These are phyloP conservation scores for Rhinocladiella mackenziei DNA, from an alignment of 2,329 filamentous ascomycete species.

Conservation along the genomic window DNA sequence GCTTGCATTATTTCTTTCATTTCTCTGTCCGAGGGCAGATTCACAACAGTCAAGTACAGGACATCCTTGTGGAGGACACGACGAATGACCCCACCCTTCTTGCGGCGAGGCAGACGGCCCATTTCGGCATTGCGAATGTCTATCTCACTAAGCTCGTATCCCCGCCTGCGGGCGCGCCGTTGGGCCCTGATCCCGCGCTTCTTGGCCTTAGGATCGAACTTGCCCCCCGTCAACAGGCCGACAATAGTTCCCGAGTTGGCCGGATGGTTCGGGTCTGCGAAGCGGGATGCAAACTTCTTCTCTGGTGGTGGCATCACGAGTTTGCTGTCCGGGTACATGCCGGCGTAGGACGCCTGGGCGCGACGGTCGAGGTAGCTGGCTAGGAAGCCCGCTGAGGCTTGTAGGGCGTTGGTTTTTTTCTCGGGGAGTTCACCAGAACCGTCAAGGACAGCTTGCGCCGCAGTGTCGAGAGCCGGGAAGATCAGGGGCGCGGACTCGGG, in stretches of 20 bases:
- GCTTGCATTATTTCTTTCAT: conserved; percentile 19
- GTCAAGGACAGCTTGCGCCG: conserved; percentile 1
- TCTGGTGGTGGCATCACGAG: conserved; percentile 34
- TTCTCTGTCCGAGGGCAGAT: conserved; percentile 23
- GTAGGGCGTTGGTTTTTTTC: conserved; percentile 24
- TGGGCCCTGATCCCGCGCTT: conserved; percentile 12
- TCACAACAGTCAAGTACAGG: conserved; percentile 24
- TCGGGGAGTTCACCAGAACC: background rate
- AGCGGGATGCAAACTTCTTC: conserved; percentile 45
- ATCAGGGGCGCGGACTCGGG: conserved; percentile 48
- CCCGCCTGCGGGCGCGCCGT: conserved; percentile 9
- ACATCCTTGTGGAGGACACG: conserved; percentile 18
- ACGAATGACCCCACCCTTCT: conserved; percentile 9
- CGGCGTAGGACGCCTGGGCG: conserved; percentile 42
- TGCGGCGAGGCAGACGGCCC: conserved; percentile 11
- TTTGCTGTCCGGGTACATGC: conserved; percentile 41
- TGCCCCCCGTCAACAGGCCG: conserved; percentile 46
- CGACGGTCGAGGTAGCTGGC: conserved; percentile 49
- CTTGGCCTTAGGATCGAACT: conserved; percentile 22
- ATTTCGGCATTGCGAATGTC: conserved; percentile 23
- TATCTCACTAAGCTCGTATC: conserved; percentile 16
- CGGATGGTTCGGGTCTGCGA: conserved; percentile 51
- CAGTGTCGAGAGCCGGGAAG: conserved; percentile 40
- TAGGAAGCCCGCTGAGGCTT: conserved; percentile 37
- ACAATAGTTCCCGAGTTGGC: conserved; percentile 49